These are phyloP conservation scores for Suillus alpinus DNA, from an alignment of 768 basidiomycete genomes.

Conservation along the genomic window DNA sequence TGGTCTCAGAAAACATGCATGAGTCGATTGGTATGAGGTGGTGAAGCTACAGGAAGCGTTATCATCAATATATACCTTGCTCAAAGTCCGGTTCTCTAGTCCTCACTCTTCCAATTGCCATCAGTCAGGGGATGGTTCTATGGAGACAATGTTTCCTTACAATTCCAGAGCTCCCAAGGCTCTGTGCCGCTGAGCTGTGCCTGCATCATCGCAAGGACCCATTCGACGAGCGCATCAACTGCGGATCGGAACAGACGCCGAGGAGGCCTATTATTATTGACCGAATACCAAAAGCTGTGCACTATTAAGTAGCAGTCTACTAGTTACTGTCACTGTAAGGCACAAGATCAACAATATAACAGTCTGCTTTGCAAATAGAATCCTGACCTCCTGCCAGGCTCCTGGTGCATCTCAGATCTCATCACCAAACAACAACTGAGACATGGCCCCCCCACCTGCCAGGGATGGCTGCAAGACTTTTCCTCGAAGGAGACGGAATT, in stretches of 20 bases:
- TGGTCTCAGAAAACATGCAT: too few species aligned
- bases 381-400: too few species aligned
- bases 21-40: too few species aligned
- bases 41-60: background rate
- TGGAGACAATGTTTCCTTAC: background rate
- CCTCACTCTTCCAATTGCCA: background rate
- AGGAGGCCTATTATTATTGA: background rate
- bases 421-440: too few species aligned
- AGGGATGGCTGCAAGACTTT: too few species aligned
- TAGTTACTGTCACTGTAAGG: background rate
- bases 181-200: background rate
- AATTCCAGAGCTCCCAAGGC: background rate
- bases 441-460: too few species aligned
- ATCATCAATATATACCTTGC: background rate
- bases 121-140: background rate
- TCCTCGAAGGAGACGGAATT: too few species aligned
- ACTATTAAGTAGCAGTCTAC: too few species aligned
- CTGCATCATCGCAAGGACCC: background rate
- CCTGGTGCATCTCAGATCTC: too few species aligned
- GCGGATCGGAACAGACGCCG: background rate
- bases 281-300: background rate
- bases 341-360: background rate
- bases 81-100: background rate
- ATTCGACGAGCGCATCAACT: background rate
- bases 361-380: background rate